Percentiles rank a stretch among this genome's conserved stretches.
Evolutionary conservation across 805 yeast species (phyloP).

Genomic region (Tetrapisispora pingtungensis): DNA sequence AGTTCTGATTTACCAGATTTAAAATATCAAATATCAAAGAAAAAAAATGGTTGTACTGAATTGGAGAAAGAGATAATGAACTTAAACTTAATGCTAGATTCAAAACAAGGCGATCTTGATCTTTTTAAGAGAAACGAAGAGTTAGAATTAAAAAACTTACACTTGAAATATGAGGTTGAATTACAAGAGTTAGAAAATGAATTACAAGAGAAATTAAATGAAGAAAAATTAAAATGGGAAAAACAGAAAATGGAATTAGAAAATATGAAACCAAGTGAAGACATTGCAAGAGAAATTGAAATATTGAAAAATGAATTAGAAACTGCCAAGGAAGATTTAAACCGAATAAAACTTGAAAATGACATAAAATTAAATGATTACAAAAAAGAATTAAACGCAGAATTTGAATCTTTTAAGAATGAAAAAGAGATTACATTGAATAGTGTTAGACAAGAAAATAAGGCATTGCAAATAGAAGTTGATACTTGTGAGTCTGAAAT

Average conservation of each 20-base stretch:
- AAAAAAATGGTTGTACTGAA: slow-evolving; percentile 13
- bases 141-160: slow-evolving; percentile 13
- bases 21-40: slow-evolving; percentile 18
- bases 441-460: slow-evolving; percentile 9
- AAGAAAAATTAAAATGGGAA: slow-evolving; percentile 14
- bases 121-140: slow-evolving; percentile 12
- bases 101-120: slow-evolving; percentile 14
- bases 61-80: slow-evolving; percentile 14
- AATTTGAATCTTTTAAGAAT: slow-evolving; percentile 15
- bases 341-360: slow-evolving; percentile 9
- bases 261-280: slow-evolving; percentile 26
- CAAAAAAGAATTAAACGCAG: slow-evolving; percentile 12
- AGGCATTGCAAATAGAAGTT: slow-evolving; percentile 6
- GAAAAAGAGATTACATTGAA: slow-evolving; percentile 16
- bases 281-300: slow-evolving; percentile 21
- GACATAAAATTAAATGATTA: slow-evolving; percentile 6
- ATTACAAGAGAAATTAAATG: slow-evolving; percentile 13
- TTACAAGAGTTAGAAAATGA: slow-evolving; percentile 18
- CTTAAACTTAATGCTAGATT: slow-evolving; percentile 12
- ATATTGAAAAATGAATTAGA: slow-evolving; percentile 20
- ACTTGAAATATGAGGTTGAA: slow-evolving; percentile 15
- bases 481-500: slow-evolving; percentile 5
- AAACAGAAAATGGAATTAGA: slow-evolving; percentile 16
- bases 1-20: slow-evolving; percentile 17
- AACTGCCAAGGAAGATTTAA: slow-evolving; percentile 9